These are phyloP conservation scores for Fomitopsis palustris DNA, from an alignment of 1,284 basidiomycete genomes.

Conservation along the genomic window DNA sequence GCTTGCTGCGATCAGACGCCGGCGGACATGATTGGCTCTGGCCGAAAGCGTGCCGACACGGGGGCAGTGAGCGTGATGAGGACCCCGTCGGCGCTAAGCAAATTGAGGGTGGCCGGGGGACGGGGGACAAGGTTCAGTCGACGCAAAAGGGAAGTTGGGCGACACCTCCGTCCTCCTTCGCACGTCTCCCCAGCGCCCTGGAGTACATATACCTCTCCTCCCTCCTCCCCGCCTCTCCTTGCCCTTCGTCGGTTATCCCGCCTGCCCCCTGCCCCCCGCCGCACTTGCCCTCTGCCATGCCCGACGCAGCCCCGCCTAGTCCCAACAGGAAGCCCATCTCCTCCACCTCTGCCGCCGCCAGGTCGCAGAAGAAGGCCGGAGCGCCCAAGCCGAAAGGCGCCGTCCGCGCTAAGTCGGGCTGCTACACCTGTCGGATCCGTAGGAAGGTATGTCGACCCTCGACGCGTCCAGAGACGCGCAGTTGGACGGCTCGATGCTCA, in stretches of 20 bases:
- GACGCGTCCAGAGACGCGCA: slow-evolving; percentile 11
- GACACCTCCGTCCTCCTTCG: slow-evolving; percentile 16
- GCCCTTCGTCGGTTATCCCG: slow-evolving; percentile 17
- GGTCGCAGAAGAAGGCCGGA: slow-evolving; percentile 42
- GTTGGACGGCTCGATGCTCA: slow-evolving; percentile 17
- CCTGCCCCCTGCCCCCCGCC: slow-evolving; percentile 21
- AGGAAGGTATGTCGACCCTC: slow-evolving; percentile 55
- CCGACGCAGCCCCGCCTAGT: slow-evolving; percentile 30
- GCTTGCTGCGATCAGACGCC: slow-evolving; percentile 3
- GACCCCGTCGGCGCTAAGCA: slow-evolving; percentile 4
- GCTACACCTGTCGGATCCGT: slow-evolving; percentile 81
- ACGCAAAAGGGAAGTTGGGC: slow-evolving; percentile 12
- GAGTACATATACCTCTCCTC: slow-evolving; percentile 31
- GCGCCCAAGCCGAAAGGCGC: slow-evolving; percentile 73
- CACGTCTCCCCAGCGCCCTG: slow-evolving; percentile 29
- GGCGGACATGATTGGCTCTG: not conserved
- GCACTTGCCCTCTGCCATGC: slow-evolving; percentile 22
- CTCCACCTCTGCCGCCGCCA: slow-evolving; percentile 31
- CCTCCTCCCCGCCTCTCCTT: slow-evolving; percentile 23
- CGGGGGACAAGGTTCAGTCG: slow-evolving; percentile 12
- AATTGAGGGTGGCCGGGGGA: slow-evolving; percentile 6
- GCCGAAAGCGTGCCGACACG: not conserved
- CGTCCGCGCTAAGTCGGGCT: slow-evolving; percentile 77
- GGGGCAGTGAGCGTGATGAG: slow-evolving; percentile 1
- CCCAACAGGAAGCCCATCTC: slow-evolving; percentile 29